These are phyloP conservation scores for Aspergillus oerlinghausenensis DNA, from an alignment of 2,329 filamentous ascomycete genomes.

Conservation along the genomic window DNA sequence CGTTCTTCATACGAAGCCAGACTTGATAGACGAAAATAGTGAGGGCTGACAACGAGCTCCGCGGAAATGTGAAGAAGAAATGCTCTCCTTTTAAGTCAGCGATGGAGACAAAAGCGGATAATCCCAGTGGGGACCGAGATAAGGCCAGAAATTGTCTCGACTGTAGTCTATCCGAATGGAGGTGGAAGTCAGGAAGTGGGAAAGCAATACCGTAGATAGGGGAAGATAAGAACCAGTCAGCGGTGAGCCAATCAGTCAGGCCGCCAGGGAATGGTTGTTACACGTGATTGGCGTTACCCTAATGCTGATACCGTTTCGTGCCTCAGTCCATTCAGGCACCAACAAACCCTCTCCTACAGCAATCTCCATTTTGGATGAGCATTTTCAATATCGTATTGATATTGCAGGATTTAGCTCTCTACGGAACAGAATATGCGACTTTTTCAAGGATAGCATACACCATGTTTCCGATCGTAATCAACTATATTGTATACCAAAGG, in stretches of 20 bases:
- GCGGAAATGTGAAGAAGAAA: slow-evolving; percentile 6
- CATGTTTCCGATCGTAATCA: neutral
- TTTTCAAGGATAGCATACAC: neutral
- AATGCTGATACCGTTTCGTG: neutral
- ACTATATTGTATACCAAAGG: neutral
- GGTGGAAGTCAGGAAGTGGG: neutral
- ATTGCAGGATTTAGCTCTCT: too few relatives aligned
- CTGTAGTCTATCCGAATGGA: neutral
- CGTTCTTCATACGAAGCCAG: neutral
- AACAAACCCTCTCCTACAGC: neutral
- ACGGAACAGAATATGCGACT: too few relatives aligned
- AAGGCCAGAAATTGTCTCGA: neutral
- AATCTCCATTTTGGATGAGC: too few relatives aligned
- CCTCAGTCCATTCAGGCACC: neutral
- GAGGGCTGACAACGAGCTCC: neutral
- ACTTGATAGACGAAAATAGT: neutral
- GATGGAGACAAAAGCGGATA: neutral
- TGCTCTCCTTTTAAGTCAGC: slow-evolving; percentile 3
- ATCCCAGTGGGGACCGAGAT: neutral
- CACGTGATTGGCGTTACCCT: neutral
- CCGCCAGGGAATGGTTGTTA: neutral
- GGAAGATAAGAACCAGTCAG: neutral
- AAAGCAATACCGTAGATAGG: neutral
- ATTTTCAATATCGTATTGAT: neutral
- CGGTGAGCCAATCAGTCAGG: neutral